Base-by-base conservation (phyloP, 306 rosid genomes). In the Potentilla sterilis region DNA sequence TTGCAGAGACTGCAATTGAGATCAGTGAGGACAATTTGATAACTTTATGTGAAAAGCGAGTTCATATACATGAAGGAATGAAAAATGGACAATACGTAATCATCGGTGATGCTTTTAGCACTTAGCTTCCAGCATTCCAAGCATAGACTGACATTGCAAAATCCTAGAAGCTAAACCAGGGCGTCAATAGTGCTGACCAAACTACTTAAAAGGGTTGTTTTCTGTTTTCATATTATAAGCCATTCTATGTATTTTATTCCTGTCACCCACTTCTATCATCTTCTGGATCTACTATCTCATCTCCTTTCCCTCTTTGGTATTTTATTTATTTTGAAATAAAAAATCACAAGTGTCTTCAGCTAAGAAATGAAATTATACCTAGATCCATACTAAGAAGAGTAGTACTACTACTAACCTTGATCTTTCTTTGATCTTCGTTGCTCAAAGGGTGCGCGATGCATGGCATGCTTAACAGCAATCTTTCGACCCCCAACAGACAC, bases 371-470 rank as follows among this genome's bases (percentile, higher is more conserved):
- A 49, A 59, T 18, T 69, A 57, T 72, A 81, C 43, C 15, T 54
- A 75, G 32, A 59, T 70, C 72, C 76, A 74, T 71, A 59, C 49
- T 67, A 67, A 75, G 24, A 78, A 28, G 70, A 73, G 77, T 58
- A 54, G 69, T 37, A 10, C 34, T 18, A 57, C 63, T 9, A 62
- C 72, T 62, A 82, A 95, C 97, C 99, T 92, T 84, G 86, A 80
- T 68, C 78, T 79, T 79, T 85, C 86, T 92, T 95, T 43, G 90
- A 83, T 38, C 84, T 72, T 21, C 98, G 80, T 48, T 80, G 87
- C 75, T 90, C 93, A 67, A 87, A 92, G 34, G 96, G 42, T 65
- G 97, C 92, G 73, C 97, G 97, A 61, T 91, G 97, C 85, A 73
- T 85, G 67, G 99, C 99, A 76, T 85, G 91, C 87, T 95, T 95